phyloP scores from a whole-genome alignment of 306 rosid species.

The Ceratonia siliqua region DNA sequence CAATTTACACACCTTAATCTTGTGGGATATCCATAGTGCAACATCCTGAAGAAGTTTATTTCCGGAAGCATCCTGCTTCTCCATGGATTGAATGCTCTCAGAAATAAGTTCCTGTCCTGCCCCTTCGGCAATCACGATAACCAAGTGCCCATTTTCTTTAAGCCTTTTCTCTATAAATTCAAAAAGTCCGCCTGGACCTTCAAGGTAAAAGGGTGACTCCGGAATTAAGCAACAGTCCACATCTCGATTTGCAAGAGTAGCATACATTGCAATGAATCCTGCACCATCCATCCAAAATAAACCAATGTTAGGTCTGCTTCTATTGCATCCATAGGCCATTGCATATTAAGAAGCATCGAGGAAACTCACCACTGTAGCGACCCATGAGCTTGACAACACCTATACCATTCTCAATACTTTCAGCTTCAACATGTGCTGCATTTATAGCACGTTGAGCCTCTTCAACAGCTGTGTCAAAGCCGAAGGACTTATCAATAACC shows the following conservation, averaged over 20 bases:
- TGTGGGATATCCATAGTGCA: conserved; percentile 86
- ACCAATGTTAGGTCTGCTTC: conserved; percentile 13
- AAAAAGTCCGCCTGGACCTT: conserved; percentile 88
- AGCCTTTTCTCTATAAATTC: conserved; percentile 74
- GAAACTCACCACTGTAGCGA: conserved; percentile 78
- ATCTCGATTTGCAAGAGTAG: conserved; percentile 96
- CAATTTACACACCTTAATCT: conserved; percentile 63
- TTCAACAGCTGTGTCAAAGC: conserved; percentile 98
- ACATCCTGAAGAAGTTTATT: conserved; percentile 91
- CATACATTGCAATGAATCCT: conserved; percentile 96
- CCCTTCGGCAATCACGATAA: conserved; percentile 95
- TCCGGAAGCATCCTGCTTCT: conserved; percentile 82
- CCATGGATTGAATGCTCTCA: conserved; percentile 47
- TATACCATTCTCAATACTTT: conserved; percentile 83
- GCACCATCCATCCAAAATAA: conserved; percentile 35
- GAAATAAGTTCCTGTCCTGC: conserved; percentile 92
- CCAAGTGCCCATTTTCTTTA: conserved; percentile 91
- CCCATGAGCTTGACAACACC: conserved; percentile 98
- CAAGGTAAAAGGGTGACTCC: conserved; percentile 91
- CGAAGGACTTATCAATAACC: conserved; percentile 92
- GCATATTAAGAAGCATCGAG: not conserved
- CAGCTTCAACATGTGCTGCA: conserved; percentile 97
- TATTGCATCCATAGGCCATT: conserved; percentile 6
- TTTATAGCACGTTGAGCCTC: conserved; percentile 99
- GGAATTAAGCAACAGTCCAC: conserved; percentile 99